phyloP scores from a whole-genome alignment of 2,329 filamentous ascomycete species.

The Davidsoniella australis region DNA sequence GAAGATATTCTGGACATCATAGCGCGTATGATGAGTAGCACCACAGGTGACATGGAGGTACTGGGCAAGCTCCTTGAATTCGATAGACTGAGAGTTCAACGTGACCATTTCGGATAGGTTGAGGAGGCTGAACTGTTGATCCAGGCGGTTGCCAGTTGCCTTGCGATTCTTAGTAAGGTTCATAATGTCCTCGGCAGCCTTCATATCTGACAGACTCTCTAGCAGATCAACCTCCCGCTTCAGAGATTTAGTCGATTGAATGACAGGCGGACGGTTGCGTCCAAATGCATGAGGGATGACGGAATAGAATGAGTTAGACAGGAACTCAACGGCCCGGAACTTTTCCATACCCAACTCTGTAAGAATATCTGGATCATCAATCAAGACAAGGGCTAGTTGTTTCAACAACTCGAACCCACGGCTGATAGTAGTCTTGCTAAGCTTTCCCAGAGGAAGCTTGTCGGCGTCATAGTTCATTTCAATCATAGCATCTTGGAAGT shows the following conservation, averaged over 20 bases:
- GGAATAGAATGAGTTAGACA: conserved; percentile 68
- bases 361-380: conserved; percentile 30
- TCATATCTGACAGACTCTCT: conserved; percentile 72
- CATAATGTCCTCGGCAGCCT: conserved; percentile 62
- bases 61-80: conserved; percentile 46
- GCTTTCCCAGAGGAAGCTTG: conserved; percentile 69
- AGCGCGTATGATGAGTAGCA: conserved; percentile 43
- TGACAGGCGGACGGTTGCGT: conserved; percentile 53
- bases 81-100: conserved; percentile 37
- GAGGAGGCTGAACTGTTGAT: conserved; percentile 55
- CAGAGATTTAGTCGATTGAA: conserved; percentile 36
- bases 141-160: conserved; percentile 44
- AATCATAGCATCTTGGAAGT: conserved; percentile 50
- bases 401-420: conserved; percentile 64
- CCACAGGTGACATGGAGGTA: conserved; percentile 57
- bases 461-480: conserved; percentile 54
- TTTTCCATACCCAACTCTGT: conserved; percentile 25
- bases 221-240: conserved; percentile 66
- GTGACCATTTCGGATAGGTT: conserved; percentile 61
- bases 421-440: conserved; percentile 61
- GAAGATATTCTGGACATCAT: conserved; percentile 59
- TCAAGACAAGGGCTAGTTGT: conserved; percentile 51
- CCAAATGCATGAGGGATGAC: conserved; percentile 71
- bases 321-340: conserved; percentile 32
- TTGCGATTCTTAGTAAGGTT: conserved; percentile 32